phyloP scores from a whole-genome alignment of 106 monocot species.

The Allium fistulosum region DNA sequence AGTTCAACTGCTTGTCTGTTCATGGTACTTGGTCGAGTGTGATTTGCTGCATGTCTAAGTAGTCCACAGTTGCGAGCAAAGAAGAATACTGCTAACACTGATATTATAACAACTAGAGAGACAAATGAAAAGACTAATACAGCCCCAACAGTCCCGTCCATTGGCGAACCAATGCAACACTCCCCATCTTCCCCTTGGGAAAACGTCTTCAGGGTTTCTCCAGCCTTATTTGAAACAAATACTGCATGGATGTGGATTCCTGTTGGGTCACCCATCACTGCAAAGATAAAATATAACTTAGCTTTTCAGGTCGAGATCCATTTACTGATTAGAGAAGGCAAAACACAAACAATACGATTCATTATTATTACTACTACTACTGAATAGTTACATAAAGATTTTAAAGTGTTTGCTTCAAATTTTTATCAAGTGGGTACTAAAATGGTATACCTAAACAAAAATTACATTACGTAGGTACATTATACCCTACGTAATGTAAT shows the following conservation, averaged over 20 bases:
- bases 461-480: no score
- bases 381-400: no score
- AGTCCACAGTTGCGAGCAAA: constrained; percentile 77
- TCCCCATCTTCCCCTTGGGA: constrained; percentile 51
- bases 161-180: constrained; percentile 70
- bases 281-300: constrained; percentile 7
- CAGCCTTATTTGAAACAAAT: constrained; percentile 88
- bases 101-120: constrained; percentile 72
- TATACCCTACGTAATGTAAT: no score
- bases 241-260: constrained; percentile 78
- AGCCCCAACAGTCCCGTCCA: constrained; percentile 71
- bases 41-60: constrained; percentile 25
- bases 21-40: constrained; percentile 31
- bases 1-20: constrained; percentile 55
- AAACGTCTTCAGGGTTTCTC: constrained; percentile 65
- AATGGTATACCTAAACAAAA: no score
- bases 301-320: no score
- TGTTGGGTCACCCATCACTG: constrained; percentile 68
- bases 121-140: constrained; percentile 82
- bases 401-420: no score
- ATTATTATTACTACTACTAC: no score
- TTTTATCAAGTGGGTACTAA: no score
- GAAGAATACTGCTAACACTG: constrained; percentile 58
- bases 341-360: no score
- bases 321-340: no score